phyloP scores from a whole-genome alignment of 192 early-diverging fungal genomes.

The Pecoramyces ruminantium region DNA sequence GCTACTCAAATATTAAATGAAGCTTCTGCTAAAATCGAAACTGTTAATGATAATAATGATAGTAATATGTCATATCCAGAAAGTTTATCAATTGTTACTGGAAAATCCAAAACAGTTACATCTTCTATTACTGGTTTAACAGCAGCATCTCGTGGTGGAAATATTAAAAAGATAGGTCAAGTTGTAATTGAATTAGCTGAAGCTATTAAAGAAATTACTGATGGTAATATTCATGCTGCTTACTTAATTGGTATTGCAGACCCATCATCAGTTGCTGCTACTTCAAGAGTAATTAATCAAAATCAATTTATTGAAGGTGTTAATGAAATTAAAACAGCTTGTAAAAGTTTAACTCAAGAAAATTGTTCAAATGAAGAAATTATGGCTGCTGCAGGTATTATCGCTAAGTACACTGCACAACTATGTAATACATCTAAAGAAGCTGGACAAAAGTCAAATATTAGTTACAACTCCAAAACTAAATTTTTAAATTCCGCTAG shows the following conservation, averaged over 20 bases:
- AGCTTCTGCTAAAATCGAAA: conserved; percentile 6
- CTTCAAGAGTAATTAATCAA: conserved; percentile 14
- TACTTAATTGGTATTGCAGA: conserved; percentile 26
- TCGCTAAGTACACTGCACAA: conserved; percentile 25
- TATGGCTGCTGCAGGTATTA: conserved; percentile 14
- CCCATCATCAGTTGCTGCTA: conserved; percentile 15
- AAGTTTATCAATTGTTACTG: conserved; percentile 5
- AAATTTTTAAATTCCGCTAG: conserved; percentile 19
- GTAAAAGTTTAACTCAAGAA: conserved; percentile 12
- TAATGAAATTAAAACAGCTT: conserved; percentile 18
- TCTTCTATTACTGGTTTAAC: conserved; percentile 4
- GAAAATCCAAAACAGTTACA: conserved; percentile 6
- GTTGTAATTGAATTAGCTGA: conserved; percentile 13
- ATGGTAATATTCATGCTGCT: conserved; percentile 14
- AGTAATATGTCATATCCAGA: conserved; percentile 11
- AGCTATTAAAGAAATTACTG: conserved; percentile 12
- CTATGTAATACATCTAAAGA: conserved; percentile 24
- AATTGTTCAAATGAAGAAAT: conserved; percentile 6
- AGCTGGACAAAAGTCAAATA: conserved; percentile 11
- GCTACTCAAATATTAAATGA: conserved; percentile 13
- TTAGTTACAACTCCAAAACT: conserved; percentile 9
- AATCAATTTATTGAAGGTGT: conserved; percentile 6
- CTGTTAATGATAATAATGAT: conserved; percentile 14
- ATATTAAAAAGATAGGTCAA: conserved; percentile 9
- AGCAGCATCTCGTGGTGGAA: conserved; percentile 2